These are phyloP conservation scores for Periconia sp. DNA, from an alignment of 2,329 filamentous ascomycete genomes.

Conservation along the genomic window DNA sequence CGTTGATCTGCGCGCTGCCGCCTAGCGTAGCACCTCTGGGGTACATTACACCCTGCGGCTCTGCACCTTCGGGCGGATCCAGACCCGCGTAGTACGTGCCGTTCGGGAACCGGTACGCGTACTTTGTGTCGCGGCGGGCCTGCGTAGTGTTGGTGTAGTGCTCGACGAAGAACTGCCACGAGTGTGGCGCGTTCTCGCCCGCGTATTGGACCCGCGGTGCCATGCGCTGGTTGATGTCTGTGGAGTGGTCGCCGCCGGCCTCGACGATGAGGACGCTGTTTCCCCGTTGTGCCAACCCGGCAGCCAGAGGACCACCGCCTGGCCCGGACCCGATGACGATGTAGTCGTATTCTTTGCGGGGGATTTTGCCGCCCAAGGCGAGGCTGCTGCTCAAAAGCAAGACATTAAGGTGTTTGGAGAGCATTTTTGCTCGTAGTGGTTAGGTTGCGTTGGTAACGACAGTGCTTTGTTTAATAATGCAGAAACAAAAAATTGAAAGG, in stretches of 20 bases:
- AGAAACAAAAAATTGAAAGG: too few relatives aligned
- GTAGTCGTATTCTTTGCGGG: slow-evolving; percentile 53
- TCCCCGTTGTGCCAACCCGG: slow-evolving; percentile 55
- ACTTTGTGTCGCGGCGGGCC: slow-evolving; percentile 57
- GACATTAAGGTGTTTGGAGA: too few relatives aligned
- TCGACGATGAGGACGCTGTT: slow-evolving; percentile 59
- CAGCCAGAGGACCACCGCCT: slow-evolving; percentile 58
- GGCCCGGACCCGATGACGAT: slow-evolving; percentile 61
- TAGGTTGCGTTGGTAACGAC: too few relatives aligned
- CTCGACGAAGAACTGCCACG: slow-evolving; percentile 62
- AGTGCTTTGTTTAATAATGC: too few relatives aligned
- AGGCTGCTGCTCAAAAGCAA: too few relatives aligned
- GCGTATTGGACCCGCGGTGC: slow-evolving; percentile 57
- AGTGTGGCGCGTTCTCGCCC: slow-evolving; percentile 58
- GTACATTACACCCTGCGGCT: slow-evolving; percentile 55
- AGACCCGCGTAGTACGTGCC: slow-evolving; percentile 55
- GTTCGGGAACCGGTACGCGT: slow-evolving; percentile 53
- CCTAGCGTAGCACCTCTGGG: slow-evolving; percentile 57
- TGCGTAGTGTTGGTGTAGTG: slow-evolving; percentile 56
- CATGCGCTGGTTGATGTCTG: slow-evolving; percentile 54
- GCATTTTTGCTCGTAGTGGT: too few relatives aligned
- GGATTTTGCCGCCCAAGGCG: too few relatives aligned
- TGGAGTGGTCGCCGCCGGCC: slow-evolving; percentile 57
- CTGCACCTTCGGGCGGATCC: slow-evolving; percentile 52
- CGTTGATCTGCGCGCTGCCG: slow-evolving; percentile 61